Evolutionary conservation across 73 alveolate genomes (phyloP).

Genomic region (Stentor coeruleus): DNA sequence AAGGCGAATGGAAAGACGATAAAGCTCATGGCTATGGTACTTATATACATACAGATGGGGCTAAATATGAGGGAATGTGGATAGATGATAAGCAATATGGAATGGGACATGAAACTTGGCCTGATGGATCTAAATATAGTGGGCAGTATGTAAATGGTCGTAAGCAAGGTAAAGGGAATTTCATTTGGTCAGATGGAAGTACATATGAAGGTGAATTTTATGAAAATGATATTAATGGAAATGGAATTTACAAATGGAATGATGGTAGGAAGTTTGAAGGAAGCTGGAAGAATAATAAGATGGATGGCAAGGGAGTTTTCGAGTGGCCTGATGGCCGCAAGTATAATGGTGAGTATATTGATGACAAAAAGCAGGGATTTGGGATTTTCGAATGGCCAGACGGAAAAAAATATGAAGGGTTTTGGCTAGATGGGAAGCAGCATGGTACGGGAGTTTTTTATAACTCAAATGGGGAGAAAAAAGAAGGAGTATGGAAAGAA

Average conservation of each 20-base stretch:
- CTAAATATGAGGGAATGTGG: slow-evolving; percentile 46
- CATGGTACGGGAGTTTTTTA: slow-evolving; percentile 66
- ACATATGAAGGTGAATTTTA: slow-evolving; percentile 47
- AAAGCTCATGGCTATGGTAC: slow-evolving; percentile 31
- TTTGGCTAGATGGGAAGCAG: slow-evolving; percentile 61
- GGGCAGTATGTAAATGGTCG: slow-evolving; percentile 57
- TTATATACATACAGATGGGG: slow-evolving; percentile 48
- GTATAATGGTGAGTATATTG: slow-evolving; percentile 43
- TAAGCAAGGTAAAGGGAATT: slow-evolving; percentile 66
- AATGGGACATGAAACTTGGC: slow-evolving; percentile 36
- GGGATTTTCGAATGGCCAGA: slow-evolving; percentile 65
- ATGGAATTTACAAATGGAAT: slow-evolving; percentile 64
- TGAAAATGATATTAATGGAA: slow-evolving; percentile 47
- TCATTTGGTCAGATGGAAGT: slow-evolving; percentile 54
- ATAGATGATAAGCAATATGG: slow-evolving; percentile 47
- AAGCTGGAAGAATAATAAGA: slow-evolving; percentile 51
- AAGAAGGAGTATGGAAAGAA: slow-evolving; percentile 43
- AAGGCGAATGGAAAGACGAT: slow-evolving; percentile 46
- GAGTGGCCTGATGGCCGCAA: slow-evolving; percentile 47
- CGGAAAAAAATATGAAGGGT: slow-evolving; percentile 61
- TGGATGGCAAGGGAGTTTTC: slow-evolving; percentile 49
- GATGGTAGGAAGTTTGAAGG: slow-evolving; percentile 74
- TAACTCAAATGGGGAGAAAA: slow-evolving; percentile 31
- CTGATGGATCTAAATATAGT: slow-evolving; percentile 48
- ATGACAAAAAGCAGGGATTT: slow-evolving; percentile 36